These are phyloP conservation scores for Nigrospora oryzae DNA, from an alignment of 2,329 filamentous ascomycete species.

Conservation along the genomic window DNA sequence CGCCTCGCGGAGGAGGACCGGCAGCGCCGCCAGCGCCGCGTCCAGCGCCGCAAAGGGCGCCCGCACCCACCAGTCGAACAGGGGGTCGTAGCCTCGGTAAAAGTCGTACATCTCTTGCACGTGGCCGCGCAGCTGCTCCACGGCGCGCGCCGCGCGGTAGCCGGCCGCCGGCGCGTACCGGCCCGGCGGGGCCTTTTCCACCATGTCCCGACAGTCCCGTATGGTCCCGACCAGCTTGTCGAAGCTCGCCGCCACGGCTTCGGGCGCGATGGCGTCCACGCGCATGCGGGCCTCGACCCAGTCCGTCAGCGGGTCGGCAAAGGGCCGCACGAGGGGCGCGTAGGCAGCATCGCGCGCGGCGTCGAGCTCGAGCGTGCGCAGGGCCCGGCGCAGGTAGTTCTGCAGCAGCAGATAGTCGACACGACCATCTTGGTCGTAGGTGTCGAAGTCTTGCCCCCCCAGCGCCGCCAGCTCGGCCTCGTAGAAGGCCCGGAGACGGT, in stretches of 20 bases:
- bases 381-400: constrained; percentile 31
- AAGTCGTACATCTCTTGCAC: constrained; percentile 40
- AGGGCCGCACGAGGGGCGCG: constrained; percentile 31
- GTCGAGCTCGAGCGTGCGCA: constrained; percentile 30
- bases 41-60: constrained; percentile 33
- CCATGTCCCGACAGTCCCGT: constrained; percentile 18
- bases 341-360: constrained; percentile 24
- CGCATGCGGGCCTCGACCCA: constrained; percentile 40
- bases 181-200: constrained; percentile 22
- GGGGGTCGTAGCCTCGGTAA: constrained; percentile 45
- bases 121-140: constrained; percentile 28
- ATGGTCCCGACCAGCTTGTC: constrained; percentile 24
- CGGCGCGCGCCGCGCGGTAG: constrained; percentile 34
- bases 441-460: constrained; percentile 22
- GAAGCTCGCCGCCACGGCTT: constrained; percentile 32
- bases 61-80: constrained; percentile 48
- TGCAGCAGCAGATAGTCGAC: constrained; percentile 42
- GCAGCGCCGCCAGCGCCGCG: constrained; percentile 26
- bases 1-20: constrained; percentile 22
- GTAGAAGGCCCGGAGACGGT: constrained; percentile 31
- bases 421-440: constrained; percentile 31
- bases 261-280: constrained; percentile 31
- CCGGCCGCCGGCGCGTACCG: constrained; percentile 32
- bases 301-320: constrained; percentile 28
- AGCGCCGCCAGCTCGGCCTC: constrained; percentile 29